These are phyloP conservation scores for Lactifluus subvellereus DNA, from an alignment of 768 basidiomycete genomes.

Conservation along the genomic window DNA sequence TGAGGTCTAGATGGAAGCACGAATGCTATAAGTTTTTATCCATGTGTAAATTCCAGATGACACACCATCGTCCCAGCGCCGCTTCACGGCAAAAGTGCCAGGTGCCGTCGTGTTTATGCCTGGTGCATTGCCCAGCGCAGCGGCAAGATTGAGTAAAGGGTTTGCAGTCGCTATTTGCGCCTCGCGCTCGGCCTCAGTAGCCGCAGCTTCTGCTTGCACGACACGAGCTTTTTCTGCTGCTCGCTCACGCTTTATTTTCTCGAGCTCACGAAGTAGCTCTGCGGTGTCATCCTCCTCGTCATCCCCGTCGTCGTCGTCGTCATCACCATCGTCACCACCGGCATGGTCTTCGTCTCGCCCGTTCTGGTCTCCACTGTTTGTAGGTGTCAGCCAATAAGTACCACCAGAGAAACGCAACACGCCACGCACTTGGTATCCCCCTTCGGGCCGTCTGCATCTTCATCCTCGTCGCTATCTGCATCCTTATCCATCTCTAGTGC, in stretches of 20 bases:
- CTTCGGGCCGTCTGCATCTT: slow-evolving; percentile 29
- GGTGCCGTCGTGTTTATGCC: slow-evolving; percentile 69
- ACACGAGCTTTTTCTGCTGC: slow-evolving; percentile 86
- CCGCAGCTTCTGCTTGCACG: slow-evolving; percentile 68
- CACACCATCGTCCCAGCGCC: slow-evolving; percentile 92
- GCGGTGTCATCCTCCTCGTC: slow-evolving; percentile 90
- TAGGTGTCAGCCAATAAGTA: not conserved
- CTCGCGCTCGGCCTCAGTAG: slow-evolving; percentile 58
- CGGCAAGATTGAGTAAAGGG: slow-evolving; percentile 85
- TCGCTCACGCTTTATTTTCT: slow-evolving; percentile 94
- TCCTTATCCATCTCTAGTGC: slow-evolving; percentile 86
- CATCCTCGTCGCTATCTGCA: slow-evolving; percentile 70
- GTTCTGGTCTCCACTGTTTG: slow-evolving; percentile 7
- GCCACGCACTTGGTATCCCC: slow-evolving; percentile 1
- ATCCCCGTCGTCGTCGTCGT: slow-evolving; percentile 49
- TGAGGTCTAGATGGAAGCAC: slow-evolving; percentile 58
- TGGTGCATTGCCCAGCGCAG: slow-evolving; percentile 75
- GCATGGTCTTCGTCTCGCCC: slow-evolving; percentile 33
- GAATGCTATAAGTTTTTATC: not conserved
- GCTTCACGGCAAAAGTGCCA: slow-evolving; percentile 86
- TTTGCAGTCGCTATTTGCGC: slow-evolving; percentile 82
- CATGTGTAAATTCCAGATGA: not conserved
- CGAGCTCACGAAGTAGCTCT: slow-evolving; percentile 91
- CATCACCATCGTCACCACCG: slow-evolving; percentile 45
- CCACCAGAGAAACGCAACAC: not conserved